A percentile compares a stretch with the other conserved stretches of the same genome.
phyloP scores from a whole-genome alignment of 257 asterid genomes.

The Nicotiana tabacum region DNA sequence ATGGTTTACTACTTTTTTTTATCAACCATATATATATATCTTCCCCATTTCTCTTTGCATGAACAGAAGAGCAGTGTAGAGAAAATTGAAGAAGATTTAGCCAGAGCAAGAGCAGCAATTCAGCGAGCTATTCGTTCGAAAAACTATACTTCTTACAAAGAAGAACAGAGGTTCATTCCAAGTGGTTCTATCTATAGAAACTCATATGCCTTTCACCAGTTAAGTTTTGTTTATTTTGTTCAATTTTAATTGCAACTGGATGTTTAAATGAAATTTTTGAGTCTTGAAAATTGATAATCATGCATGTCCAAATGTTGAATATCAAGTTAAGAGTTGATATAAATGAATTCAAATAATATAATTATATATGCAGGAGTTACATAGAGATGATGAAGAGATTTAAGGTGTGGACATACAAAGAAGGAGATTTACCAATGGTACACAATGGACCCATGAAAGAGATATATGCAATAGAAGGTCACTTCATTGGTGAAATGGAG shows the following conservation, averaged over 20 bases:
- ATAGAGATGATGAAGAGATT: constrained; percentile 21
- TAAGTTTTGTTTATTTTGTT: neutral
- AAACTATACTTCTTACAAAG: neutral
- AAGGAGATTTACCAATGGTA: constrained; percentile 22
- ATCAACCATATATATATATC: neutral
- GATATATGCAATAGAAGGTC: constrained; percentile 23
- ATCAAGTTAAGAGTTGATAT: too few species aligned
- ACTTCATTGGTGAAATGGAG: constrained; percentile 22
- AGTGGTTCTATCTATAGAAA: constrained; percentile 20
- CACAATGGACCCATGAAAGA: constrained; percentile 21
- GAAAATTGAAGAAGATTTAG: constrained; percentile 19
- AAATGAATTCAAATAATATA: too few species aligned
- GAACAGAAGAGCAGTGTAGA: constrained; percentile 5
- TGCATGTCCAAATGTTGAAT: too few species aligned
- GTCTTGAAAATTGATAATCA: too few species aligned
- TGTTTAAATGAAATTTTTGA: too few species aligned
- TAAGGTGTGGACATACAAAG: constrained; percentile 25
- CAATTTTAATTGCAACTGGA: neutral
- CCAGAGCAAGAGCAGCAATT: constrained; percentile 19
- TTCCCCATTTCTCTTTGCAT: neutral
- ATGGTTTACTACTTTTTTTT: neutral
- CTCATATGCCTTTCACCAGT: constrained; percentile 27
- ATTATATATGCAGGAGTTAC: constrained; percentile 10
- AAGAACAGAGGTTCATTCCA: constrained; percentile 16
- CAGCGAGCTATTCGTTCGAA: constrained; percentile 7